Percentiles rank a stretch among this genome's conserved stretches.
Evolutionary conservation across 306 rosid species (phyloP).

Genomic region (Dryas drummondii): DNA sequence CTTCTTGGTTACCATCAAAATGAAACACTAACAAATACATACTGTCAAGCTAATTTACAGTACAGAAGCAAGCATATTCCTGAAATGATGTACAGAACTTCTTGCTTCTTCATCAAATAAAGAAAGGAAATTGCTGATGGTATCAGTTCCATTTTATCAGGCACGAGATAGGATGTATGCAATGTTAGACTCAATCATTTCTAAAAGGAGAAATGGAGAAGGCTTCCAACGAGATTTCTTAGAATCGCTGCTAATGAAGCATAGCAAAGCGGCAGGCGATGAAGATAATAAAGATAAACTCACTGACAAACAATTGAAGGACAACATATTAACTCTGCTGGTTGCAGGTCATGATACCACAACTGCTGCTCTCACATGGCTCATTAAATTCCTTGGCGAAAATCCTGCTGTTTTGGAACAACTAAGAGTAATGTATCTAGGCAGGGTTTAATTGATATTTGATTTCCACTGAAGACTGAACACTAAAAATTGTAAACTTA

Average conservation of each 20-base stretch:
- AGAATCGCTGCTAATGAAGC: constrained; percentile 65
- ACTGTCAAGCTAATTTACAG: no score
- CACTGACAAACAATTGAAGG: constrained; percentile 73
- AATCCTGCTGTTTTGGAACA: constrained; percentile 63
- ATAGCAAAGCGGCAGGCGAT: constrained; percentile 42
- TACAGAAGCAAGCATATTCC: no score
- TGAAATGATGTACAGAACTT: no score
- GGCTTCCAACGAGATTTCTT: constrained; percentile 70
- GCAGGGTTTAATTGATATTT: constrained; percentile 3
- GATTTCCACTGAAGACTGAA: constrained; percentile 1
- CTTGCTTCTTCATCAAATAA: not conserved
- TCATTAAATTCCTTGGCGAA: constrained; percentile 73
- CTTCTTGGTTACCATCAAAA: not conserved
- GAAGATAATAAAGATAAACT: constrained; percentile 61
- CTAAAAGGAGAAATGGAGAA: constrained; percentile 59
- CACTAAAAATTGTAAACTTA: not conserved
- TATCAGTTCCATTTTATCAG: constrained; percentile 31
- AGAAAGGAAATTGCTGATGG: not conserved
- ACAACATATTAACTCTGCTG: constrained; percentile 69
- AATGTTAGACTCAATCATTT: constrained; percentile 66
- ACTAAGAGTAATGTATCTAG: constrained; percentile 49
- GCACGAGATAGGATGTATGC: constrained; percentile 80
- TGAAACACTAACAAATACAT: not conserved
- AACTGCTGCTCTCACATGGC: constrained; percentile 90
- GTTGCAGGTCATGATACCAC: constrained; percentile 95